Base-by-base conservation (phyloP, 225 moss, liverwort and hornwort species). In the Marchantia paleacea region DNA sequence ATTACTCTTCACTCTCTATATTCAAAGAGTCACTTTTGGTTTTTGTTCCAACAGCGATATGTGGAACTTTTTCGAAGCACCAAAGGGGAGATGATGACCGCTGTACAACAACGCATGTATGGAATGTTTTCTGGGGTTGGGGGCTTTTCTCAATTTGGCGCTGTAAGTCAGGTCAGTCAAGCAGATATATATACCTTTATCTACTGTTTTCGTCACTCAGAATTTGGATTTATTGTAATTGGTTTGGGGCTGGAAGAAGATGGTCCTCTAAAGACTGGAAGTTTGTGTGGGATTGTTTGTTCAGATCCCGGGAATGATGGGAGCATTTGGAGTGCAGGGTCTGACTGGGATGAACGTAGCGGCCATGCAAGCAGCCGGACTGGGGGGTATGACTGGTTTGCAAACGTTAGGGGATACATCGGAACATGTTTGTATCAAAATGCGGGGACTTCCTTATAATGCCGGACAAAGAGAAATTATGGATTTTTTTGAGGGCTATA, bases 11-110 rank as follows among this genome's bases (percentile, higher is more conserved):
- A 81, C 48, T 49, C 50, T n/a, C 20, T 18, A 24, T 57, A 31
- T n/a, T 57, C 1, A 66, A 9, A 24, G 49, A 53, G 3, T 30
- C 25, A 31, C 47, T 16, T 8, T 75, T 77, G 62, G 54, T 73
- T 85, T 69, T 52, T 81, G 7, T 64, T 75, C 39, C 39, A 29
- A 80, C 95, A 99, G 99, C 93, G 99, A 54, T 99, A 99, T 75
- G 99, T 99, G 81, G 99, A 99, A 85, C 95, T 99, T 24, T 99
- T 99, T 82, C 95, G 99, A 65, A 95, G 95, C 78, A 99, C 99
- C 57, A 99, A 99, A 86, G 99, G 99, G 72, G 99, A 99, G 85
- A 99, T 95, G 99, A 95, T 99, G 99, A 99, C 99, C 60, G 99
- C 99, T 48, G 99, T 99, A 81, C 99, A 99, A 85, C 99, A 99